These are phyloP conservation scores for Amanita polypyramis DNA, from an alignment of 768 basidiomycete genomes.

Conservation along the genomic window DNA sequence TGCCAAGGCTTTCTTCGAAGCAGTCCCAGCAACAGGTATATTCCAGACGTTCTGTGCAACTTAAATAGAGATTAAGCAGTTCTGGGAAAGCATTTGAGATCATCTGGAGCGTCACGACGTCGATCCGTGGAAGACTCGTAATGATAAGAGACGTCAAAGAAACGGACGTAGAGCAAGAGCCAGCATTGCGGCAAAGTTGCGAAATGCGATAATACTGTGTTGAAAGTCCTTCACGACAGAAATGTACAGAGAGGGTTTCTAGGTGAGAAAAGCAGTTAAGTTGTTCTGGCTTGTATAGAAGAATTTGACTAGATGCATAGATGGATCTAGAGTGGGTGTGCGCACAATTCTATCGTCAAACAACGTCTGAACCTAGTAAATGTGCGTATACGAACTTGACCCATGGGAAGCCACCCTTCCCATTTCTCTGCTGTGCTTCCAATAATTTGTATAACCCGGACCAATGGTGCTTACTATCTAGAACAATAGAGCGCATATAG, in stretches of 20 bases:
- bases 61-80: constrained; percentile 40
- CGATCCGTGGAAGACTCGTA: constrained; percentile 47
- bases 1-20: constrained; percentile 48
- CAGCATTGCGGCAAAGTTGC: constrained; percentile 23
- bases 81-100: constrained; percentile 36
- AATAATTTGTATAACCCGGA: constrained; percentile 15
- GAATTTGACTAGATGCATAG: constrained; percentile 19
- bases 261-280: constrained; percentile 25
- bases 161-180: constrained; percentile 15
- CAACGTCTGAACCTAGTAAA: neutral
- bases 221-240: constrained; percentile 29
- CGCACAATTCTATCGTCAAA: neutral
- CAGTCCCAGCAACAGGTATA: constrained; percentile 52
- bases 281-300: constrained; percentile 16
- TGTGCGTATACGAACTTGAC: constrained; percentile 31
- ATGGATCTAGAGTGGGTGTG: constrained; percentile 18
- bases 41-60: constrained; percentile 49
- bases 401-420: constrained; percentile 28
- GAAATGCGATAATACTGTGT: constrained; percentile 31
- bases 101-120: constrained; percentile 32
- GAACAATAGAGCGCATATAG: constrained; percentile 22
- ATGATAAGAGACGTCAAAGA: constrained; percentile 39
- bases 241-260: constrained; percentile 28
- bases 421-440: constrained; percentile 13
- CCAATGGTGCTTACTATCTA: constrained; percentile 18